Conservation (phyloP, 2,329 filamentous ascomycete genomes). For the Neopestalotiopsis clavispora region DNA sequence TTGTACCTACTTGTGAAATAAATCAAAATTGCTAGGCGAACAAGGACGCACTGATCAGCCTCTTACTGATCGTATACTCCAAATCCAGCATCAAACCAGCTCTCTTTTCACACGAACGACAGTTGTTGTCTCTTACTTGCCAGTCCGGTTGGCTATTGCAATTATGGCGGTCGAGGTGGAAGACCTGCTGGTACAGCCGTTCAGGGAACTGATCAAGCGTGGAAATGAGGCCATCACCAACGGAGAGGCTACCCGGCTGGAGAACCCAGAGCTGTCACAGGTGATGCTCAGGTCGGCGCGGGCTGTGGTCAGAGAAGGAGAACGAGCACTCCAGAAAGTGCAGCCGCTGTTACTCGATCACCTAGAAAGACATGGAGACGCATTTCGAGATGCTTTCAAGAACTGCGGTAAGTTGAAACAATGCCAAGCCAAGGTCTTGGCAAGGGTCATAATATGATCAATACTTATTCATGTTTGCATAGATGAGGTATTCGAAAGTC, state of each 20-base stretch:
- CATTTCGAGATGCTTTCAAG: constrained; percentile 40
- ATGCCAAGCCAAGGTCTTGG: neutral
- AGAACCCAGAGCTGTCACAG: constrained; percentile 27
- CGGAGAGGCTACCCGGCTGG: constrained; percentile 32
- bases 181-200: constrained; percentile 40
- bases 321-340: constrained; percentile 42
- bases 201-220: constrained; percentile 43
- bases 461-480: constrained; percentile 19
- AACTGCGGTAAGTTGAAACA: constrained; percentile 36
- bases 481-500: constrained; percentile 29
- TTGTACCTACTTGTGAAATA: neutral
- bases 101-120: neutral
- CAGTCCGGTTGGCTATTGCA: neutral
- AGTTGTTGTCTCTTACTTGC: neutral
- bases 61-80: neutral
- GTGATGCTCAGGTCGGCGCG: constrained; percentile 40
- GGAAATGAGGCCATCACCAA: constrained; percentile 42
- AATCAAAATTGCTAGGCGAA: neutral
- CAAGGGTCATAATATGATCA: neutral
- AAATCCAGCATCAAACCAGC: neutral
- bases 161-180: constrained; percentile 32
- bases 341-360: constrained; percentile 43
- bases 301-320: constrained; percentile 41
- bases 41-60: neutral
- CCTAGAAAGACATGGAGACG: constrained; percentile 40